Base-by-base conservation (phyloP, 176 grass and related monocot genomes). In the Carex parvula region DNA sequence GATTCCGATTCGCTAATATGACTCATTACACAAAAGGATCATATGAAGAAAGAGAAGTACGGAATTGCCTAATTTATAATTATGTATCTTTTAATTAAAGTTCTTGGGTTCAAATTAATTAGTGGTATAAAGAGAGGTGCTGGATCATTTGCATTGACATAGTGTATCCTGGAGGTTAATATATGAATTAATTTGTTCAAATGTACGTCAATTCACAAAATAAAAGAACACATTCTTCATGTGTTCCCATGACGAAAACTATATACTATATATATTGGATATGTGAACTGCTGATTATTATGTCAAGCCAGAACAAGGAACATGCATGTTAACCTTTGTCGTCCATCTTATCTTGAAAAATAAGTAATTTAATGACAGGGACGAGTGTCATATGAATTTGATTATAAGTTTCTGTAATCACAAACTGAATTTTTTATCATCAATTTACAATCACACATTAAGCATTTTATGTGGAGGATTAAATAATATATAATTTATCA, bases 21-120 rank as follows among this genome's bases (percentile, higher is more conserved):
- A 79, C 46, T 32, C 76, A 16, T 22, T 44, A 52, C 30, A 79
- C 12, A 79, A 2, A 37, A 68, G 15, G 5, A 44, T 48, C 8
- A 24, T 64, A 15, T 80, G 30, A 37, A 80, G 55, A 16, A 80
- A 56, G 24, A 80, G 3, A 30, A 17, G 24, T 33, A 39, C 50
- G 21, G 17, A 39, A 65, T 6, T 65, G 20, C n/a, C 39, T 26
- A 46, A 46, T 52, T 32, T 59, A 79, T 59, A 48, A 79, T 81
- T 53, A 39, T 48, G 35, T 21, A 82, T 66, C 42, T 82, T 63
- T 82, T 82, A 65, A 66, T 63, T 66, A 64, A 82, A 50, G 60
- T 50, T 14, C 0, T 3, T 24, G 0, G 18, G 4, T 52, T 53
- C 24, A 12, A 44, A 64, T 63, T 64, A 63, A 62, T 81, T 48